Evolutionary conservation across 192 early-diverging fungal species (phyloP), one percentile per base, ranked within the genome.

Genomic region (Coemansia asiatica): DNA sequence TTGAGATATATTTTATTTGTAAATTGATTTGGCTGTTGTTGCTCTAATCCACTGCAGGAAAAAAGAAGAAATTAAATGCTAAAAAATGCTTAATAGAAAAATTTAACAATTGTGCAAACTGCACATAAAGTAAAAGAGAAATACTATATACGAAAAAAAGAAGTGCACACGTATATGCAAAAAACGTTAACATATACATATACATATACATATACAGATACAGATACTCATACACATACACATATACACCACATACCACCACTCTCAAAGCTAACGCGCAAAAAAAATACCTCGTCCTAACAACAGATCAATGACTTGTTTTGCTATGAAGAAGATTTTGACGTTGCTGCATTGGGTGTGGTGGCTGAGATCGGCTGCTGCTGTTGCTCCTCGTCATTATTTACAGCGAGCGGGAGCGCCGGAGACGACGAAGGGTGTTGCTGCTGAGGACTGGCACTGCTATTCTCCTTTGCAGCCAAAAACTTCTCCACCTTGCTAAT

Each of bases 401-500:
- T 38, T 13, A 55, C 36, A 21, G 64, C 31, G 50, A 47, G 46
- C n/a, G 69, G 46, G 51, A 25, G 36, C 46, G 29, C 38, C n/a
- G 53, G 55, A 57, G 65, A 31, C 49, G 66, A 47, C 66, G 58
- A 53, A 26, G 58, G 33, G 16, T n/a, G n/a, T n/a, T n/a, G n/a
- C n/a, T n/a, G 19, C 13, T 60, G 21, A 10, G 26, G 2, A 40
- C 22, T 46, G 26, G 15, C 28, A 18, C 48, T 51, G 26, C n/a
- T n/a, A n/a, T 47, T 40, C 21, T 81, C 69, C 48, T 67, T 60
- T 28, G 40, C 49, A 4, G 63, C 69, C 58, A 74, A 35, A 53
- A 74, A 67, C 75, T 78, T 81, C 33, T 84, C 83, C 18, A 84
- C 79, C 70, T 84, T 92, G 62, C 78, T 84, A 72, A 97, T 98